Conservation (phyloP, 345 rosid genomes). For the Citrus cavaleriei region DNA sequence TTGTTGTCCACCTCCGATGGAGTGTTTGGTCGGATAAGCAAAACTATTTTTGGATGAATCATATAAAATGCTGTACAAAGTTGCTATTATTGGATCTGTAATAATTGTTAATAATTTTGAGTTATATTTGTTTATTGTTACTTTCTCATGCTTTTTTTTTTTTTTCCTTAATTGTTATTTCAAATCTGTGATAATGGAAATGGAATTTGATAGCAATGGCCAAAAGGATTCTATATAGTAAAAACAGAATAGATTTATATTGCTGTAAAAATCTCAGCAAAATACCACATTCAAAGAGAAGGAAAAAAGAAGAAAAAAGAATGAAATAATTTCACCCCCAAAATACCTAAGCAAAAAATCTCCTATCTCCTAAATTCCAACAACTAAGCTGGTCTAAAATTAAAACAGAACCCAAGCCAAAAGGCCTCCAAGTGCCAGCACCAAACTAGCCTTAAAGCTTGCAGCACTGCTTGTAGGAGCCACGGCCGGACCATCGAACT, state of each 20-base stretch:
- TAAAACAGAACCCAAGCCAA: slow-evolving; percentile 29
- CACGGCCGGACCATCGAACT: slow-evolving; percentile 49
- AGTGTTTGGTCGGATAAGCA: too few species aligned
- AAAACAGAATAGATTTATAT: neutral
- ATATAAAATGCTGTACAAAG: too few species aligned
- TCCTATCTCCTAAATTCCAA: neutral
- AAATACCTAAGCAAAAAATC: neutral
- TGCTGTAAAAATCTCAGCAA: neutral
- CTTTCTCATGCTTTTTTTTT: too few species aligned
- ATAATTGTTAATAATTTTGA: too few species aligned
- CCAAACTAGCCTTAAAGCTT: slow-evolving; percentile 20
- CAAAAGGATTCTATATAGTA: neutral
- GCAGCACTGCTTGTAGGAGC: slow-evolving; percentile 54
- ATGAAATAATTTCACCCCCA: neutral
- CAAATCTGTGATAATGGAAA: neutral
- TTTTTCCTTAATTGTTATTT: too few species aligned
- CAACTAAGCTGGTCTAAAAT: neutral
- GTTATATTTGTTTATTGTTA: too few species aligned
- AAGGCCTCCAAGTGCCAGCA: slow-evolving; percentile 3
- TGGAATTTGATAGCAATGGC: neutral
- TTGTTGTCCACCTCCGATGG: too few species aligned
- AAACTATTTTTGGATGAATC: too few species aligned
- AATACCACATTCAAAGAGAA: neutral
- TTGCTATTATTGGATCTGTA: too few species aligned
- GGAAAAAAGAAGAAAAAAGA: neutral